A percentile compares a stretch with the other conserved stretches of the same genome.
Evolutionary conservation across 371 early-diverging fungal species (phyloP).

Genomic region (Syncephalastrum sp.): DNA sequence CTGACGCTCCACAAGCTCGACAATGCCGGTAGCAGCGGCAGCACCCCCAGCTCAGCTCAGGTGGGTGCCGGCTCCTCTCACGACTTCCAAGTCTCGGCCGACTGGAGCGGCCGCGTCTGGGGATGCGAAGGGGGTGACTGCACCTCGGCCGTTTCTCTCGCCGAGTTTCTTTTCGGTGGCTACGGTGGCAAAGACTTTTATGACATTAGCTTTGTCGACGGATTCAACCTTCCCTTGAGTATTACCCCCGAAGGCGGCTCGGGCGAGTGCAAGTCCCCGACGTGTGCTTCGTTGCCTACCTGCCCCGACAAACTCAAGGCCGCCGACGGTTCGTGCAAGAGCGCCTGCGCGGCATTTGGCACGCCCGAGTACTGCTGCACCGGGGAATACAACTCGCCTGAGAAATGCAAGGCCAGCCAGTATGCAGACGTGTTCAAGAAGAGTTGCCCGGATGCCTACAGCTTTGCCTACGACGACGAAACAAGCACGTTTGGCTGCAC

Average conservation of each 20-base stretch:
- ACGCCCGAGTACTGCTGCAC: constrained; percentile 33
- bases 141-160: constrained; percentile 27
- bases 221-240: constrained; percentile 30
- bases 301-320: constrained; percentile 35
- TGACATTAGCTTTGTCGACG: constrained; percentile 41
- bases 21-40: constrained; percentile 21
- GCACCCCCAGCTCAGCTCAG: not conserved
- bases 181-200: constrained; percentile 29
- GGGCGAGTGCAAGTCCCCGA: constrained; percentile 24
- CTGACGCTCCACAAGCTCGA: constrained; percentile 33
- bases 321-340: constrained; percentile 23
- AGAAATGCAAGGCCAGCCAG: constrained; percentile 19
- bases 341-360: constrained; percentile 34
- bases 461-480: constrained; percentile 48
- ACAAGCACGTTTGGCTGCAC: constrained; percentile 38
- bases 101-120: constrained; percentile 42
- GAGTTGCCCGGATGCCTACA: constrained; percentile 34
- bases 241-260: constrained; percentile 19
- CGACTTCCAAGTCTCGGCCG: constrained; percentile 18
- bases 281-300: constrained; percentile 26
- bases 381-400: constrained; percentile 18
- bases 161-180: constrained; percentile 29
- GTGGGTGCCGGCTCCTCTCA: constrained; percentile 19
- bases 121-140: constrained; percentile 19
- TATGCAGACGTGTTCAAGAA: constrained; percentile 23